phyloP scores from a whole-genome alignment of 2,329 filamentous ascomycete genomes.

The Pseudogymnoascus verrucosus region DNA sequence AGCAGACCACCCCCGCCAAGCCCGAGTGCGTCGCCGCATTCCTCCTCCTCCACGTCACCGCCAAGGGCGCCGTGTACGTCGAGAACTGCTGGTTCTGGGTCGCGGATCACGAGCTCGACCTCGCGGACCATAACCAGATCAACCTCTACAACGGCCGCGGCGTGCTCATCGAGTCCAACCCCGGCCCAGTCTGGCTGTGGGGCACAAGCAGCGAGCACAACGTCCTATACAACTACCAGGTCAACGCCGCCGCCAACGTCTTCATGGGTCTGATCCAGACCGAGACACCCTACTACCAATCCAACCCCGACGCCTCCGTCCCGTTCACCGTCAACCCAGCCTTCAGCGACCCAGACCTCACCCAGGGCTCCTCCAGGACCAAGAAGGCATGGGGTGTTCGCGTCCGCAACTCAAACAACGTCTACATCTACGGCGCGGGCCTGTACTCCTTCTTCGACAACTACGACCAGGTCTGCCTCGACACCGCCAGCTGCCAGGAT shows the following conservation, averaged over 20 bases:
- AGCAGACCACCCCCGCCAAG: slow-evolving; percentile 51
- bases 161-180: slow-evolving; percentile 64
- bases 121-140: slow-evolving; percentile 64
- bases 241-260: slow-evolving; percentile 67
- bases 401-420: slow-evolving; percentile 55
- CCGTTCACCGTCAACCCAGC: slow-evolving; percentile 53
- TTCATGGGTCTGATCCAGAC: slow-evolving; percentile 81
- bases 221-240: slow-evolving; percentile 75
- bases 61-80: slow-evolving; percentile 61
- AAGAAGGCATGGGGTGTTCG: slow-evolving; percentile 69
- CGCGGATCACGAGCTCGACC: slow-evolving; percentile 82
- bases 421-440: slow-evolving; percentile 65
- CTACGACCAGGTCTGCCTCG: slow-evolving; percentile 64
- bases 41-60: slow-evolving; percentile 57
- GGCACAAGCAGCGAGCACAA: slow-evolving; percentile 64
- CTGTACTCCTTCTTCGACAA: slow-evolving; percentile 81
- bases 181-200: slow-evolving; percentile 73
- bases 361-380: slow-evolving; percentile 40
- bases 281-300: slow-evolving; percentile 83
- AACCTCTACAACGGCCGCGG: slow-evolving; percentile 85
- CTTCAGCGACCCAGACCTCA: slow-evolving; percentile 64
- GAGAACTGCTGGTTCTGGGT: slow-evolving; percentile 92
- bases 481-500: slow-evolving; percentile 61
- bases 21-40: slow-evolving; percentile 67
- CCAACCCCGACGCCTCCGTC: slow-evolving; percentile 64